Evolutionary conservation across 345 rosid genomes (phyloP).

Genomic region (Tarenaya hassleriana): DNA sequence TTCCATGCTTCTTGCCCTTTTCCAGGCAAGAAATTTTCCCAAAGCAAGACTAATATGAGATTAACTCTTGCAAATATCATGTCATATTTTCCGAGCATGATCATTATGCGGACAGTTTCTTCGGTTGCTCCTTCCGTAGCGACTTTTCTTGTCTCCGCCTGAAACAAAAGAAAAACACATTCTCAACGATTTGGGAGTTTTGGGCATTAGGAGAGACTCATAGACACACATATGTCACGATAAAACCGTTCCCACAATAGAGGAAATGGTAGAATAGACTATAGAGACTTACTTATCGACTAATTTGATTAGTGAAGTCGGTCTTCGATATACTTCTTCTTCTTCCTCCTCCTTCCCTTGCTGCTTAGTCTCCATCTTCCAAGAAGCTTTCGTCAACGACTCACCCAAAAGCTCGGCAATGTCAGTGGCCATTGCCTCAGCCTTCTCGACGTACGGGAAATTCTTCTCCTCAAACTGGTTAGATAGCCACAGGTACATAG

Average conservation of each 20-base stretch:
- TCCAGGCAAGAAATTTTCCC: too few species aligned
- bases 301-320: slow-evolving; percentile 44
- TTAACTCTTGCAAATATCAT: too few species aligned
- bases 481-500: slow-evolving; percentile 91
- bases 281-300: slow-evolving; percentile 14
- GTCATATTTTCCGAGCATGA: too few species aligned
- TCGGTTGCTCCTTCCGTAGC: too few species aligned
- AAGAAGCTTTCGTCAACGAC: slow-evolving; percentile 57
- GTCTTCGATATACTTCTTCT: slow-evolving; percentile 52
- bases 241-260: too few species aligned
- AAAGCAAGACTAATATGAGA: too few species aligned
- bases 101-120: too few species aligned
- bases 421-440: slow-evolving; percentile 71
- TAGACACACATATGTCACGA: not conserved
- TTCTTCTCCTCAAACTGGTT: slow-evolving; percentile 64
- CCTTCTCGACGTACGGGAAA: slow-evolving; percentile 69
- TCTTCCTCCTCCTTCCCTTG: slow-evolving; percentile 37
- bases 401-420: slow-evolving; percentile 79
- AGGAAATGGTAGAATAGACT: too few species aligned
- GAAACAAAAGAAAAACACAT: slow-evolving; percentile 7
- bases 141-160: slow-evolving; percentile 17
- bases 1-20: too few species aligned
- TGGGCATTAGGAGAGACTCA: not conserved
- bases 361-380: slow-evolving; percentile 74
- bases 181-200: not conserved